Evolutionary conservation across 2,329 filamentous ascomycete species (phyloP), one percentile per base, ranked within the genome.

Genomic region (Colletotrichum limetticola): DNA sequence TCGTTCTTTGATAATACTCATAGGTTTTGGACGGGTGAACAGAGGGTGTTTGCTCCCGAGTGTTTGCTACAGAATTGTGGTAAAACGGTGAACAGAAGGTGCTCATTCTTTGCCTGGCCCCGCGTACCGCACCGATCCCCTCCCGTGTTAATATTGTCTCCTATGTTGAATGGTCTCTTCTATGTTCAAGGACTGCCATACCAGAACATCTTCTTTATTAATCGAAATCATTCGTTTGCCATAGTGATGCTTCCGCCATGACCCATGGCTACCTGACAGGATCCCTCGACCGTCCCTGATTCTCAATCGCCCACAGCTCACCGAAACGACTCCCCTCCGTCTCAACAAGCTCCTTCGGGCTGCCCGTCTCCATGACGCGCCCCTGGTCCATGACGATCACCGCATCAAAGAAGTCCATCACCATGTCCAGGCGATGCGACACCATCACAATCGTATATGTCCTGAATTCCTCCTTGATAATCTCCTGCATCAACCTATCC

Each of bases 391-490:
- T 83, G 5, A 89, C 85, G 1, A 86, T 80, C 16, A 90, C 84
- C 5, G 80, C 79, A 66, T 89, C 86, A 74, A 80, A 80, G 24
- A 87, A 89, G 66, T 87, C 85, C 73, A 87, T 80, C 16, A 91
- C 87, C 68, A 88, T 88, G 12, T 85, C 83, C 16, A 87, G 76
- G 7, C 85, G 79, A 71, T 87, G 86, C 19, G 83, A 84, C 1
- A 87, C 83, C 80, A 85, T 86, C 49, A 87, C 76, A 12, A 94
- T 87, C 0, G 92, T 94, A 72, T 84, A 85, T 4, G 66, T 75
- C 5, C 69, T 75, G 74, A 87, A 86, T 72, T 86, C 84, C 1
- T 77, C 59, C 5, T 77, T 73, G 32, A 86, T 85, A 0, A 85
- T 82, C 59, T 79, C 77, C 76, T 84, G 82, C 83, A 86, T 85